Base-by-base conservation (phyloP, 1,139 yeast species). In the Geotrichum histeridarum region DNA sequence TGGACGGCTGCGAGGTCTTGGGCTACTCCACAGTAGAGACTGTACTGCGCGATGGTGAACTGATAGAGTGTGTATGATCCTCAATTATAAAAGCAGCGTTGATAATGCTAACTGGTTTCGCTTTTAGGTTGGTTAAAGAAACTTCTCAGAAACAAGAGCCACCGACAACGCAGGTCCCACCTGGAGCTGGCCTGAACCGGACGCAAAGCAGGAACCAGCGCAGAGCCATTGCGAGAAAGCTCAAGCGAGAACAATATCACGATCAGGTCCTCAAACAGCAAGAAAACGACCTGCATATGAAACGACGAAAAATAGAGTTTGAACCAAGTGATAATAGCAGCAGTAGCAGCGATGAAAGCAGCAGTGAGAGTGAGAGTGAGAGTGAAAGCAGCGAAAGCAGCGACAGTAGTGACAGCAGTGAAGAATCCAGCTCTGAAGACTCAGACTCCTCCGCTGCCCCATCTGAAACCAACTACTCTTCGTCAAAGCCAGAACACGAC, bases 141-240 rank as follows among this genome's bases (percentile, higher is more conserved):
- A 54, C 37, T 31, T 38, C 37, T 14, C 37, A 49, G 8, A 44
- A 46, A 22, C 15, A 39, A 17, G 39, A 38, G 31, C 42, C 43
- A 17, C 8, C 43, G 14, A 18, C 18, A 41, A n/a, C 43, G 8
- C 22, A 8, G 9, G 35, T 42, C n/a, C n/a, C 5, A 4, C 59
- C 61, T 14, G 59, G 59, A 9, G 46, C 46, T 2, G 63, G 64
- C 18, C 46, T 39, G 8, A 30, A 43, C n/a, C 48, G 56, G 6
- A 61, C 64, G 1, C 54, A 54, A 36, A 45, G 48, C 27, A 35
- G 64, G 30, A 62, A 60, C 51, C 48, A 42, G 17, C 53, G 61
- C 37, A 42, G 57, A 2, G 30, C 31, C 1, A 15, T 8, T 4
- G 50, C 22, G 31, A 8, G 9, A 18, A 33, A 18, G 39, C 15